Conservation (phyloP, 805 yeast genomes). For the Saccharomycopsis schoenii region DNA sequence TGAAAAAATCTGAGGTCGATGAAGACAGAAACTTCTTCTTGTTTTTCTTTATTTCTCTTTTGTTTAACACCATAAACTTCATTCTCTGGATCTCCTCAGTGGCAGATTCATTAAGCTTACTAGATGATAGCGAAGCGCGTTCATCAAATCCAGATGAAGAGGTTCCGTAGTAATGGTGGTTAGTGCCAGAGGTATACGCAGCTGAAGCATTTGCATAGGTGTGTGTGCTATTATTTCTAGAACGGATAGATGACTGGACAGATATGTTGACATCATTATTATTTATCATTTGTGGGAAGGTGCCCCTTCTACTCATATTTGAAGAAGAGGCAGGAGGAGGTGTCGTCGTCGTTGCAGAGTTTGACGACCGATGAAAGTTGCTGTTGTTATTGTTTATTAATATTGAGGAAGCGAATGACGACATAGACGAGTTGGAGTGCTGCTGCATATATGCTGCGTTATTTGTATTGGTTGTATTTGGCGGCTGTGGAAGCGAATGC, state of each 20-base stretch:
- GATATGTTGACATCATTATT: conserved; percentile 1
- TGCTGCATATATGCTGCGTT: not conserved
- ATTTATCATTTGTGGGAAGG: not conserved
- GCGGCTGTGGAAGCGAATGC: not conserved
- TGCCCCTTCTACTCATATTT: not conserved
- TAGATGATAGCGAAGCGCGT: not conserved
- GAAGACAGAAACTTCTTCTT: conserved; percentile 3
- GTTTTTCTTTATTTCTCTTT: conserved; percentile 11
- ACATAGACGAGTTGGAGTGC: not conserved
- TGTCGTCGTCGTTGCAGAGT: not conserved
- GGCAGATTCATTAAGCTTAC: conserved; percentile 13
- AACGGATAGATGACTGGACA: not conserved
- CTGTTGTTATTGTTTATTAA: not conserved
- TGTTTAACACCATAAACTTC: conserved; percentile 14
- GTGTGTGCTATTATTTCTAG: not conserved
- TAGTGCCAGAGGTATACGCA: not conserved
- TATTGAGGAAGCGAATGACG: not conserved
- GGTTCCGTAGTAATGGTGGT: not conserved
- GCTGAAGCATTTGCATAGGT: not conserved
- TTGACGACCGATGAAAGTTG: too few relatives aligned
- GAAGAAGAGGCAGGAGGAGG: not conserved
- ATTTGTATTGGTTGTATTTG: not conserved
- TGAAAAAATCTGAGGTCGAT: not conserved
- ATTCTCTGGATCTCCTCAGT: conserved; percentile 16
- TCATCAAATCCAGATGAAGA: not conserved